Percentiles rank a stretch among this genome's conserved stretches.
These are phyloP conservation scores for Talaromyces ruber DNA, from an alignment of 495 filamentous ascomycete genomes.

Conservation along the genomic window DNA sequence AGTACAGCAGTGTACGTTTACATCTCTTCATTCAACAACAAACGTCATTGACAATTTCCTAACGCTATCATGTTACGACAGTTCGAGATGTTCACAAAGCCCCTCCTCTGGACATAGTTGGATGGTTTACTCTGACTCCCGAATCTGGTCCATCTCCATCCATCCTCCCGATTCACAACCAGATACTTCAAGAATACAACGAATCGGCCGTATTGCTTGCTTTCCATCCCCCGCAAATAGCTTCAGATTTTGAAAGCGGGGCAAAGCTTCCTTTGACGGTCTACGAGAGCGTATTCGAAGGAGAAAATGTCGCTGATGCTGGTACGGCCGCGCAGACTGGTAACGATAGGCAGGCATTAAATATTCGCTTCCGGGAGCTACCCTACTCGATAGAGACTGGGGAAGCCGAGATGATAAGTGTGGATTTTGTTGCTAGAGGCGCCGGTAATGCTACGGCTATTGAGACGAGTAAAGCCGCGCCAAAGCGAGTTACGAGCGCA, in stretches of 20 bases:
- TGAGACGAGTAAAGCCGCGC: constrained; percentile 7
- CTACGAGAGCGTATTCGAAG: constrained; percentile 79
- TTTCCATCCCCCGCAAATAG: constrained; percentile 62
- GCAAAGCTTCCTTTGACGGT: constrained; percentile 83
- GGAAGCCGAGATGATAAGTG: constrained; percentile 94
- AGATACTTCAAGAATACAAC: constrained; percentile 64
- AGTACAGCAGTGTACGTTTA: constrained; percentile 69
- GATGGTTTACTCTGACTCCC: constrained; percentile 86
- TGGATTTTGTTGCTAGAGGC: constrained; percentile 81
- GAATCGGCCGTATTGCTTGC: constrained; percentile 82
- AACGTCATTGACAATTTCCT: neutral
- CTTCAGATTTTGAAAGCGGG: constrained; percentile 38
- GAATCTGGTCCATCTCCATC: constrained; percentile 56
- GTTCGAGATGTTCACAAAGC: constrained; percentile 85
- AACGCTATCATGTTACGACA: constrained; percentile 19
- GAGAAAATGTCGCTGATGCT: constrained; percentile 40
- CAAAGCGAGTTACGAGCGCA: constrained; percentile 6
- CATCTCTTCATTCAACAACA: neutral
- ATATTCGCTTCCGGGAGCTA: constrained; percentile 71
- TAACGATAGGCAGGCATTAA: constrained; percentile 44
- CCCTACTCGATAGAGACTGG: constrained; percentile 85
- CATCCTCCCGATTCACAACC: constrained; percentile 66
- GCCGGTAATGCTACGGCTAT: constrained; percentile 68
- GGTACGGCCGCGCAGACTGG: constrained; percentile 69
- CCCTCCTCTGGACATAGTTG: constrained; percentile 78